Evolutionary conservation across 768 basidiomycete species (phyloP).

Genomic region (Heimioporus sp.): DNA sequence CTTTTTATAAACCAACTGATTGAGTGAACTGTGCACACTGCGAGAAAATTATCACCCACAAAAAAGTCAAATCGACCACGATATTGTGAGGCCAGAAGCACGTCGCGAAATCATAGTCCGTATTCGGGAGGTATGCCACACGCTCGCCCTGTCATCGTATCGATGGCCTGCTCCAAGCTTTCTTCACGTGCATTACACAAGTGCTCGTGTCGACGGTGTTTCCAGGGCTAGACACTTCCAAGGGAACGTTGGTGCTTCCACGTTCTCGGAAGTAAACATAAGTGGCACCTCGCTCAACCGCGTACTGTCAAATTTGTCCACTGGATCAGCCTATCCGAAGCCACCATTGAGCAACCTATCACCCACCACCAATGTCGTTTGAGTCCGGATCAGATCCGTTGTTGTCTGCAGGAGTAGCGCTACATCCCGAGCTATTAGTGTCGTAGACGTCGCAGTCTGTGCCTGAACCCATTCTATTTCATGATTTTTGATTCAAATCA

Average conservation of each 20-base stretch:
- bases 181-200: slow-evolving; percentile 20
- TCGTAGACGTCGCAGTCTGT: too few relatives aligned
- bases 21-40: background rate
- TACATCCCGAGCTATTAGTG: too few relatives aligned
- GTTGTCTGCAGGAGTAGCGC: too few relatives aligned
- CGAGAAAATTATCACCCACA: slow-evolving; percentile 6
- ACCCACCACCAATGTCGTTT: too few relatives aligned
- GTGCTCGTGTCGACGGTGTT: slow-evolving; percentile 16
- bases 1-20: slow-evolving; percentile 8
- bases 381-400: too few relatives aligned
- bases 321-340: too few relatives aligned
- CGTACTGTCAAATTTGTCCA: slow-evolving; percentile 26
- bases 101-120: slow-evolving; percentile 11
- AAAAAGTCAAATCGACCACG: slow-evolving; percentile 19
- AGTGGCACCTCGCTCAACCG: slow-evolving; percentile 25
- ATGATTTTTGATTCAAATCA: too few relatives aligned
- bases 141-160: slow-evolving; percentile 8
- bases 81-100: slow-evolving; percentile 20
- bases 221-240: slow-evolving; percentile 26
- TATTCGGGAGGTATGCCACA: slow-evolving; percentile 13
- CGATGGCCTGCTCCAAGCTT: background rate
- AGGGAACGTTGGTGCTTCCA: slow-evolving; percentile 34
- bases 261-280: slow-evolving; percentile 44
- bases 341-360: too few relatives aligned
- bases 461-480: too few relatives aligned